Base-by-base conservation (phyloP, 495 filamentous ascomycete species). In the Podospora bellae-mahoneyi region DNA sequence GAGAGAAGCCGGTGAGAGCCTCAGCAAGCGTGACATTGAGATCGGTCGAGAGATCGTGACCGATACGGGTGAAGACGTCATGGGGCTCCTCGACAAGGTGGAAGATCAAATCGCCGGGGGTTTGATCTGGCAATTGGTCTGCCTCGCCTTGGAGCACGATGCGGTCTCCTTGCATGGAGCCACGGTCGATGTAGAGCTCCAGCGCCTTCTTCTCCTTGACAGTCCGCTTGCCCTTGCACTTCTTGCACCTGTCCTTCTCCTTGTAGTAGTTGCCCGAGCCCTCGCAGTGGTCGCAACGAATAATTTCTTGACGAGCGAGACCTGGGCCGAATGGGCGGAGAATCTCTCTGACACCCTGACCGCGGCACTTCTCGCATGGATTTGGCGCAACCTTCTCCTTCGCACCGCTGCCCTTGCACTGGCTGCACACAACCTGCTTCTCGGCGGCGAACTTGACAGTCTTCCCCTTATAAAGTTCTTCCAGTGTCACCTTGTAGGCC, bases 401-500 rank as follows among this genome's bases (percentile, higher is more conserved):
- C 59, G 93, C 95, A 30, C 95, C 95, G 63, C 84, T 87, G 19
- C 95, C 95, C 75, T 94, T 92, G 84, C 95, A 99, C 70, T 86
- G 82, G 65, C 83, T 82, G 79, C 95, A 99, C 66, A 97, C 84
- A 68, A 97, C 85, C 70, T 97, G 94, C 83, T 97, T 97, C 72
- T 90, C 93, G 77, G 91, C 94, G 27, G 91, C 87, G 78, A 99
- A 96, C 78, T 94, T 94, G 70, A 95, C 94, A 1, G 95, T 97
- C 85, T 98, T 97, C 70, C 95, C 95, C 84, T 97, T 97, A 81
- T 97, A 99, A 27, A 98, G 84, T 73, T 98, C 94, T 75, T 97
- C 95, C 66, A 99, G 79, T 15, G 86, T 91, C 66, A 97, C 90
- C 74, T 92, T 88, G 74, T 98, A 99, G 66, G 90, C 85, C 72